phyloP scores from a whole-genome alignment of 305 asterid genomes.

The Caryopteris hybrid region DNA sequence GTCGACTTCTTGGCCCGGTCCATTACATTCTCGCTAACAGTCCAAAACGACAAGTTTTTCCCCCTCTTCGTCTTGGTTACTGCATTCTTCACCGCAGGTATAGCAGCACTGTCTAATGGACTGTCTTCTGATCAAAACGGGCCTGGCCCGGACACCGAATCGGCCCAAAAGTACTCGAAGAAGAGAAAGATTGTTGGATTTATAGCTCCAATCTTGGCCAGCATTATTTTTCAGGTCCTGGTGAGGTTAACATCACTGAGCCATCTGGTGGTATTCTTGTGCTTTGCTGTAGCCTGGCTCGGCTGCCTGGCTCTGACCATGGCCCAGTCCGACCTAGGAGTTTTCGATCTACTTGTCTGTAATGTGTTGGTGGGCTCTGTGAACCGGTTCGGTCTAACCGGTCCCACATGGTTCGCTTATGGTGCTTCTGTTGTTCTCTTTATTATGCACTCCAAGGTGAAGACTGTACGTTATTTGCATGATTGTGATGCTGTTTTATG shows the following conservation, averaged over 20 bases:
- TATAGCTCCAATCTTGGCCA: neutral
- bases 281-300: constrained; percentile 5
- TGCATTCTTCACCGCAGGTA: constrained; percentile 1
- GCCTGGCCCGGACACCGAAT: neutral
- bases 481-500: neutral
- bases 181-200: neutral
- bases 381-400: neutral
- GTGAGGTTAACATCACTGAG: neutral
- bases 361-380: constrained; percentile 6
- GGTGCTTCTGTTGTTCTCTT: neutral
- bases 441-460: neutral
- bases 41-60: neutral
- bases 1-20: constrained; percentile 1
- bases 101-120: neutral
- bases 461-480: neutral
- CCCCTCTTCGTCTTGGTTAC: neutral
- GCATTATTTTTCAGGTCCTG: neutral
- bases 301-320: constrained; percentile 1
- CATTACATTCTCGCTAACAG: neutral
- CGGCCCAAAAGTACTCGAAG: neutral
- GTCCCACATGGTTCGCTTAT: constrained; percentile 1
- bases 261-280: constrained; percentile 3
- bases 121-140: neutral
- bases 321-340: neutral
- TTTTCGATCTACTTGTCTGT: neutral